Conservation (phyloP, 2,329 filamentous ascomycete species). For the Aureobasidium sp. region DNA sequence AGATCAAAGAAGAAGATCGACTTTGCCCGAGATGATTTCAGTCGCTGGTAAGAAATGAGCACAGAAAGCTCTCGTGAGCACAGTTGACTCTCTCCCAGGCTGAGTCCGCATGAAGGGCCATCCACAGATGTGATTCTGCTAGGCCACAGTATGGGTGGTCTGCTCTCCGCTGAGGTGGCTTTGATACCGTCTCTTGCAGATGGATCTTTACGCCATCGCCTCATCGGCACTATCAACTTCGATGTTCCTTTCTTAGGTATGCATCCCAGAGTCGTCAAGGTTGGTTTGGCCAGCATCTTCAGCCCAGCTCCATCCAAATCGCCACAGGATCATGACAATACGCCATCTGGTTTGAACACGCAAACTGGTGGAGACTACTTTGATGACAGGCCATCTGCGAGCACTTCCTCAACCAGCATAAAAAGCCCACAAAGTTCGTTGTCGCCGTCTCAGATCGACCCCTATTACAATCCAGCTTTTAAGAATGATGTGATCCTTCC, state of each 20-base stretch:
- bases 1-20: conserved; percentile 66
- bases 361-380: conserved; percentile 1
- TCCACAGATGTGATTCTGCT: conserved; percentile 74
- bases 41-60: conserved; percentile 52
- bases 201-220: conserved; percentile 58
- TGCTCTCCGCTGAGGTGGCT: conserved; percentile 72
- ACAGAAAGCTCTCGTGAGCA: not conserved
- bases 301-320: conserved; percentile 29
- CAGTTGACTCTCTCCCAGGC: conserved; percentile 37
- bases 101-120: conserved; percentile 66
- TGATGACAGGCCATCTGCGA: not conserved
- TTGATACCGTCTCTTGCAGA: conserved; percentile 44
- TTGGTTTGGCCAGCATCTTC: conserved; percentile 74
- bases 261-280: conserved; percentile 79
- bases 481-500: conserved; percentile 65
- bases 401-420: not conserved
- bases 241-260: conserved; percentile 85
- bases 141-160: conserved; percentile 85
- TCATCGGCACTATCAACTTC: conserved; percentile 73
- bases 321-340: not conserved
- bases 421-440: conserved; percentile 28
- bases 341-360: not conserved
- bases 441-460: conserved; percentile 36
- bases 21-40: conserved; percentile 75
- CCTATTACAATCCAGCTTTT: conserved; percentile 70